Evolutionary conservation across 495 filamentous ascomycete genomes (phyloP).

Genomic region (Chaetomium fimeti): DNA sequence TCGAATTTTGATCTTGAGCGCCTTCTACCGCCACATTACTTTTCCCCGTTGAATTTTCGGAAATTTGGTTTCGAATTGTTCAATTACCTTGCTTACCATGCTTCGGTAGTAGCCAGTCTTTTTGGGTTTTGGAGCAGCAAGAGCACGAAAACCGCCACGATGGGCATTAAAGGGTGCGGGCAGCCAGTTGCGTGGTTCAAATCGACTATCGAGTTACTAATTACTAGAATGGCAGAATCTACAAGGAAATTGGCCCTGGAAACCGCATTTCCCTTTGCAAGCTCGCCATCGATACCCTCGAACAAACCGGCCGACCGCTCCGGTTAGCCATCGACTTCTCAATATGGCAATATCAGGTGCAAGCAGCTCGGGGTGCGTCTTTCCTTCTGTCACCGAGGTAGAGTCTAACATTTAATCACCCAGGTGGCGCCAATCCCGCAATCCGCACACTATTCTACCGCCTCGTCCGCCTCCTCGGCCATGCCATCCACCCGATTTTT

Average conservation of each 20-base stretch:
- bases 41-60: background rate
- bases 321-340: conserved; percentile 91
- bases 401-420: background rate
- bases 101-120: background rate
- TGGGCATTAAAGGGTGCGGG: conserved; percentile 62
- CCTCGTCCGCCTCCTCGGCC: conserved; percentile 74
- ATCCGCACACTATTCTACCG: conserved; percentile 92
- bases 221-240: conserved; percentile 59
- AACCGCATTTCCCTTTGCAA: conserved; percentile 79
- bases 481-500: conserved; percentile 85
- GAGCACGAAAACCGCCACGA: conserved; percentile 27
- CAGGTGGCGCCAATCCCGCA: conserved; percentile 84
- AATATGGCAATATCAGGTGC: conserved; percentile 96
- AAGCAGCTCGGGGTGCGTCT: conserved; percentile 65
- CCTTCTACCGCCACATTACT: background rate
- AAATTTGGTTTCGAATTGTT: background rate
- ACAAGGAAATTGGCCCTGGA: conserved; percentile 81
- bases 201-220: background rate
- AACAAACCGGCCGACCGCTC: conserved; percentile 67
- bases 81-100: conserved; percentile 4
- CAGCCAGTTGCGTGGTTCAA: background rate
- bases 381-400: background rate
- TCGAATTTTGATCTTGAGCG: conserved; percentile 4
- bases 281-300: conserved; percentile 71
- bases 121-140: background rate